Base-by-base conservation (phyloP, 352 stramenopile species). In the Globisporangium yorkense region DNA sequence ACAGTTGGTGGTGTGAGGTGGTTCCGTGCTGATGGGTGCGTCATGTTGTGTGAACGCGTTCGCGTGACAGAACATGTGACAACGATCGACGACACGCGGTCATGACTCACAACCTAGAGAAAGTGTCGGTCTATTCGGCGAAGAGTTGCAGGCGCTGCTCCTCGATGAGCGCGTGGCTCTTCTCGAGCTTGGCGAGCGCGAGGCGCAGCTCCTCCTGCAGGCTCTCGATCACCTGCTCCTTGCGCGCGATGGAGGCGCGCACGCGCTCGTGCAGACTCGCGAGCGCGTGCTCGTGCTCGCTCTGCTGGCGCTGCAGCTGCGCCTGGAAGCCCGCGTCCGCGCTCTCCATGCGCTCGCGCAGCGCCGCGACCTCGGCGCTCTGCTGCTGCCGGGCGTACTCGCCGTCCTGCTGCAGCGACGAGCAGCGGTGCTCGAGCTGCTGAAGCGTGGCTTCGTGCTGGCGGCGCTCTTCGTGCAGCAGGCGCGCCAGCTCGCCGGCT, bases 111-210 rank as follows among this genome's bases (percentile, higher is more conserved):
- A 27, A 27, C 24, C 24, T 27, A 27, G 24, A 27, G 5, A 10
- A 37, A 6, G n/a, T 4, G 48, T 39, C 1, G 1, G 8, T 52
- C 48, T 70, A 77, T 20, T 77, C 72, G 24, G 69, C 72, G 54
- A 87, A 92, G 53, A 91, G 66, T 55, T 91, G 83, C 44, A 73
- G 41, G 4, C 83, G 73, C 60, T 93, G 83, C 33, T 91, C 79
- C 37, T 89, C 76, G 21, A 92, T 87, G 20, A 92, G 71, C 21
- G 75, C 73, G 37, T 86, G 70, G 51, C 79, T 89, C 58, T 89
- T 91, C 20, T 89, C 72, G 1, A 93, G 68, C 57, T 90, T 83
- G 3, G 79, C 80, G n/a, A 87, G 74, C n/a, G 82, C 51, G 51
- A 91, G 44, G 63, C 88, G 77, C 46, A 87, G 54, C 40, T 91